Conservation (phyloP, 345 rosid genomes). For the Atalantia buxifolia region DNA sequence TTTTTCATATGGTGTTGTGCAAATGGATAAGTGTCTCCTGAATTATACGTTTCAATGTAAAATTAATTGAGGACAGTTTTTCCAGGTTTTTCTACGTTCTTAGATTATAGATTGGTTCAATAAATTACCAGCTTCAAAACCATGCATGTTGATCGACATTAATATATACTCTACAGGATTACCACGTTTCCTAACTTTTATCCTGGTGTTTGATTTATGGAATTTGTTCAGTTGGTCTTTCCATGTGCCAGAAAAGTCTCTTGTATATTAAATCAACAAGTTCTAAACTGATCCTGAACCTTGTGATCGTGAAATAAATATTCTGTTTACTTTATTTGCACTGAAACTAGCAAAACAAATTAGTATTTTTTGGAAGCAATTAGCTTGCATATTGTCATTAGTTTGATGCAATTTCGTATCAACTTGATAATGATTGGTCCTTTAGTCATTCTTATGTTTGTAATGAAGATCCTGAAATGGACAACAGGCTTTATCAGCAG, state of each 20-base stretch:
- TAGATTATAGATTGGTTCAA: background rate
- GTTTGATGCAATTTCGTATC: background rate
- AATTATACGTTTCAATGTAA: background rate
- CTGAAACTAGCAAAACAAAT: background rate
- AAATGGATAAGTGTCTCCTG: background rate
- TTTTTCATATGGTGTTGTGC: background rate
- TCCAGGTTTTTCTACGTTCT: background rate
- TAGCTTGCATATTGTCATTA: background rate
- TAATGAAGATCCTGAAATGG: slow-evolving; percentile 78
- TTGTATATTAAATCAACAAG: background rate
- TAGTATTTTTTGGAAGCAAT: background rate
- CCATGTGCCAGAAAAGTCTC: too few relatives aligned
- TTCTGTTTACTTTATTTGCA: too few relatives aligned
- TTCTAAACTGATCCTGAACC: background rate
- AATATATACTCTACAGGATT: background rate
- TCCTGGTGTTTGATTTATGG: background rate
- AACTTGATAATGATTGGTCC: slow-evolving; percentile 15
- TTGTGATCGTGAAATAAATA: background rate
- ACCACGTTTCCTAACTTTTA: background rate
- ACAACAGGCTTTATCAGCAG: slow-evolving; percentile 90
- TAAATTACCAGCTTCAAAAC: background rate
- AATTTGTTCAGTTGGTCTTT: background rate
- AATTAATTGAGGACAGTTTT: background rate
- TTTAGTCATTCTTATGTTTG: slow-evolving; percentile 31
- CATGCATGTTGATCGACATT: background rate